Conservation (phyloP, 2,329 filamentous ascomycete species). For the Pseudogymnoascus sp. region DNA sequence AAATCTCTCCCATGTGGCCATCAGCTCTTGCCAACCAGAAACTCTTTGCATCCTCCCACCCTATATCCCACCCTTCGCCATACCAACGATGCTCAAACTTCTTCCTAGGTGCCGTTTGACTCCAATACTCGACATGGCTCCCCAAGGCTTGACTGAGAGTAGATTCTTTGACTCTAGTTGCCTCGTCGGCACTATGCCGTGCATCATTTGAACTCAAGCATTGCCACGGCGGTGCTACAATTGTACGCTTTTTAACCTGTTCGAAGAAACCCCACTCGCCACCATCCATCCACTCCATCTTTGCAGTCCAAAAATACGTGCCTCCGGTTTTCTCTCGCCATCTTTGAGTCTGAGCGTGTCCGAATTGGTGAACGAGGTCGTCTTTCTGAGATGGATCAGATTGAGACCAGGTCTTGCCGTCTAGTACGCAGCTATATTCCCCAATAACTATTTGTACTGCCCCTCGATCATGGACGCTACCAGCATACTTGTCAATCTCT, state of each 20-base stretch:
- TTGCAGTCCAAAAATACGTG: slow-evolving; percentile 53
- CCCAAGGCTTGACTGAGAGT: slow-evolving; percentile 32
- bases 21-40: slow-evolving; percentile 42
- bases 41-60: slow-evolving; percentile 45
- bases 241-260: slow-evolving; percentile 39
- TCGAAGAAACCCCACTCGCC: slow-evolving; percentile 54
- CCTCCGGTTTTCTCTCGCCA: slow-evolving; percentile 46
- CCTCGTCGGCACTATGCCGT: slow-evolving; percentile 30
- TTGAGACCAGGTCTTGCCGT: slow-evolving; percentile 43
- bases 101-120: slow-evolving; percentile 35
- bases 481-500: slow-evolving; percentile 40
- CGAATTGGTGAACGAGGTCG: slow-evolving; percentile 39
- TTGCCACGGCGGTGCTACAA: slow-evolving; percentile 35
- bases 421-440: slow-evolving; percentile 52
- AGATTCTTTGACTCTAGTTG: slow-evolving; percentile 33
- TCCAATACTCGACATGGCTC: slow-evolving; percentile 46
- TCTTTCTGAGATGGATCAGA: slow-evolving; percentile 38
- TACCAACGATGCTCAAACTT: slow-evolving; percentile 47
- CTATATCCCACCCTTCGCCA: slow-evolving; percentile 47
- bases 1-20: slow-evolving; percentile 25
- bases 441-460: slow-evolving; percentile 47
- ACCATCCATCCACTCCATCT: slow-evolving; percentile 56
- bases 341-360: slow-evolving; percentile 39
- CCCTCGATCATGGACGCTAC: slow-evolving; percentile 40
- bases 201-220: slow-evolving; percentile 33